Percentiles rank a stretch among this genome's conserved stretches.
These are phyloP conservation scores for Euclidium syriacum DNA, from an alignment of 345 rosid species.

Conservation along the genomic window DNA sequence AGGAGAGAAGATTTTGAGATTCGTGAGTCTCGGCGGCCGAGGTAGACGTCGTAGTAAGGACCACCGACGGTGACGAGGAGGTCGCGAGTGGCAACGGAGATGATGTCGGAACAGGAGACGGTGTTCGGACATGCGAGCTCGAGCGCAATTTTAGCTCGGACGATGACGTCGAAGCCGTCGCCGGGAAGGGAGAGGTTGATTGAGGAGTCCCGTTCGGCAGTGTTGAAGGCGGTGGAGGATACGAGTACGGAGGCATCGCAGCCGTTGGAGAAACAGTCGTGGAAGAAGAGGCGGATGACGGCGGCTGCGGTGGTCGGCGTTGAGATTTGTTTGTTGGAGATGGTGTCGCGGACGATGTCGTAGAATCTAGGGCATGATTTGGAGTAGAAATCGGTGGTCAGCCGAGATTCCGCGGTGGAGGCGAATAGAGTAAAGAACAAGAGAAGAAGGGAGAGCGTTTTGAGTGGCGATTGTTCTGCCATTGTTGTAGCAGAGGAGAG, in stretches of 20 bases:
- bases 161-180: slow-evolving; percentile 75
- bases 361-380: slow-evolving; percentile 63
- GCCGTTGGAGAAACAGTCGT: slow-evolving; percentile 77
- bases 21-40: slow-evolving; percentile 72
- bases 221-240: slow-evolving; percentile 55
- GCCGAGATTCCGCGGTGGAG: slow-evolving; percentile 31
- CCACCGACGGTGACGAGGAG: slow-evolving; percentile 66
- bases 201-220: slow-evolving; percentile 76
- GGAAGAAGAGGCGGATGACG: slow-evolving; percentile 69
- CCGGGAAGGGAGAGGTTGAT: slow-evolving; percentile 86
- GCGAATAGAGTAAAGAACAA: slow-evolving; percentile 14
- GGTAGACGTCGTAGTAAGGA: slow-evolving; percentile 57
- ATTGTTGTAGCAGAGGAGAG: slow-evolving; percentile 13
- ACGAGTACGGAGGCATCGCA: slow-evolving; percentile 72
- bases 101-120: slow-evolving; percentile 89
- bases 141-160: slow-evolving; percentile 79
- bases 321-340: slow-evolving; percentile 70
- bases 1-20: slow-evolving; percentile 43
- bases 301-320: slow-evolving; percentile 90
- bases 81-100: slow-evolving; percentile 76
- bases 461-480: slow-evolving; percentile 24
- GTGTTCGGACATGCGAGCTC: slow-evolving; percentile 79
- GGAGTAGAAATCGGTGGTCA: slow-evolving; percentile 54
- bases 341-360: slow-evolving; percentile 54
- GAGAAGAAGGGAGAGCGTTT: slow-evolving; percentile 15